Percentiles rank a stretch among this genome's conserved stretches.
These are phyloP conservation scores for Pelargonium exstipulatum DNA, from an alignment of 441 rosid genomes.

Conservation along the genomic window DNA sequence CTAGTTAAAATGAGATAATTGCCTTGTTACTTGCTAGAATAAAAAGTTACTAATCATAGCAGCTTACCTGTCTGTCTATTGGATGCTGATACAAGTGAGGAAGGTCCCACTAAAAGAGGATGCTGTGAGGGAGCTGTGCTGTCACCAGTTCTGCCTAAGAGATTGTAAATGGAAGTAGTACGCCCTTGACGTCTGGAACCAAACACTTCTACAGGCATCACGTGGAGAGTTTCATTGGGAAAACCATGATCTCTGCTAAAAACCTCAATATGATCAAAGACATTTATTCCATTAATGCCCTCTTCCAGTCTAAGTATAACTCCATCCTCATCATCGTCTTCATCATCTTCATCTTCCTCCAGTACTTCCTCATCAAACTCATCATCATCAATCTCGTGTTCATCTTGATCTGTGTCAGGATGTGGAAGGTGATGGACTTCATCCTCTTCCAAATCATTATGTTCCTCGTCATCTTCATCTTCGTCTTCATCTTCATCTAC, in stretches of 20 bases:
- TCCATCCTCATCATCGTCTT: constrained; percentile 88
- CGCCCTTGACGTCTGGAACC: constrained; percentile 97
- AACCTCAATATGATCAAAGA: constrained; percentile 93
- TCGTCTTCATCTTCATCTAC: constrained; percentile 70
- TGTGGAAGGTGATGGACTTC: constrained; percentile 89
- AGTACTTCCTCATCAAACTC: constrained; percentile 91
- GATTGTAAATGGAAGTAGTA: constrained; percentile 91
- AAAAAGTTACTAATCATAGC: not conserved
- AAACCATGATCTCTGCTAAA: constrained; percentile 82
- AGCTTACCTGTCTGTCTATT: constrained; percentile 60
- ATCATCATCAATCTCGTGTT: constrained; percentile 93
- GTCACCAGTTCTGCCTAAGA: constrained; percentile 78
- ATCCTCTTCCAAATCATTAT: constrained; percentile 76
- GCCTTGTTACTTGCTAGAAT: not conserved
- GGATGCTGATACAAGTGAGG: constrained; percentile 36
- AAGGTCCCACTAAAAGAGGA: constrained; percentile 81
- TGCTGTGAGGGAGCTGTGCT: constrained; percentile 64
- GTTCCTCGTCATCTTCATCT: constrained; percentile 79
- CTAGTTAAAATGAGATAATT: not conserved
- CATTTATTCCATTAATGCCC: constrained; percentile 89
- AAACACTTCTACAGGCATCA: constrained; percentile 97
- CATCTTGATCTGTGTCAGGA: constrained; percentile 94
- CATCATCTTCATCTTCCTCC: constrained; percentile 96
- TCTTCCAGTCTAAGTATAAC: constrained; percentile 88
- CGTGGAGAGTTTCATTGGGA: constrained; percentile 80